Base-by-base conservation (phyloP, 139 green algal species). In the Pycnococcus provasolii region DNA sequence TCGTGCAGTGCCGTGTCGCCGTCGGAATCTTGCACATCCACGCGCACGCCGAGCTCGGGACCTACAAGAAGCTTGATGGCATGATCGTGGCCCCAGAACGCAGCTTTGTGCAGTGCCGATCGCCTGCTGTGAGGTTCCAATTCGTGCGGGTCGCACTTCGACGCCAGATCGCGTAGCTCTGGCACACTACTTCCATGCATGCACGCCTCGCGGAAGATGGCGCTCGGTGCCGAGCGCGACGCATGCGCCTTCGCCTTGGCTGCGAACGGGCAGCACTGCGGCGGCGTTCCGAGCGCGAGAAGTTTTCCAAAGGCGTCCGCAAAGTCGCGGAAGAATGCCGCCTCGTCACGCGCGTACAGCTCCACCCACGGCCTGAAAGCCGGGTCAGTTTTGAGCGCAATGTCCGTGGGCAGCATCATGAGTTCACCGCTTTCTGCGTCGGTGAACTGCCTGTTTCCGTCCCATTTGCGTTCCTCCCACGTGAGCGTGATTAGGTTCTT, bases 281-380 rank as follows among this genome's bases (percentile, higher is more conserved):
- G 40, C 11, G 64, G 51, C 39, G 40, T 43, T 4, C 67, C 67
- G 42, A 58, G 40, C n/a, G 58, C 46, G 11, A 73, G 57, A 13
- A 78, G 59, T 6, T 66, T 70, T 41, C 15, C 52, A 44, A 58
- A 78, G 43, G 75, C 71, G 5, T 47, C 64, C 0, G 78, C 71
- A 52, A 83, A 84, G 73, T 84, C 78, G 11, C 44, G 9, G 73
- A 82, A 82, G 60, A 84, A 84, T 4, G 71, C 67, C 4, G 70
- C 40, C 51, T 82, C n/a, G 41, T 80, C 72, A 13, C 45, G 15
- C 59, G 71, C 71, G 59, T 85, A 85, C 4, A 76, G 39, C 42
- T 85, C 76, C 0, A 81, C 74, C 9, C 66, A 67, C 47, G 58
- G 54, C 6, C 55, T 43, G 64, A 83, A 83, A 8, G 15, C 58